Conservation (phyloP, 2,329 filamentous ascomycete genomes). For the Penicillium corylophilum region DNA sequence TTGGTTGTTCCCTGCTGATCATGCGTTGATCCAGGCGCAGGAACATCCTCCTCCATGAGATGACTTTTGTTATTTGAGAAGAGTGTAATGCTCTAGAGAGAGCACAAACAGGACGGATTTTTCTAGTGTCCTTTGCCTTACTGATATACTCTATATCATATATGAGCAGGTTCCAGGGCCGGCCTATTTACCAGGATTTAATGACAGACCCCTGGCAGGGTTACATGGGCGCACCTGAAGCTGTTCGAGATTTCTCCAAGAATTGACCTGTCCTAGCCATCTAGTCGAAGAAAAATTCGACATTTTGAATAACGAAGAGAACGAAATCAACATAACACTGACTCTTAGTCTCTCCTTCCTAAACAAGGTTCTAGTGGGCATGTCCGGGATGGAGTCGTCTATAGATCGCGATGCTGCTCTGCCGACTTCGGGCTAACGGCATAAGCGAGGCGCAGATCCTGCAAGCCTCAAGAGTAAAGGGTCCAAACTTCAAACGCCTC, state of each 20-base stretch:
- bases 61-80: not conserved
- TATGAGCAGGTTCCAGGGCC: not conserved
- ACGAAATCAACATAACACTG: not conserved
- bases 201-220: not conserved
- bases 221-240: not conserved
- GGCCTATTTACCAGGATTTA: not conserved
- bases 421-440: not conserved
- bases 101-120: not conserved
- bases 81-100: not conserved
- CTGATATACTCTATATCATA: not conserved
- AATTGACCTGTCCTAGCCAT: not conserved
- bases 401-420: not conserved
- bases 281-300: not conserved
- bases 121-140: not conserved
- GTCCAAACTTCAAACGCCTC: not conserved
- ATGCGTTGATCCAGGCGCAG: not conserved
- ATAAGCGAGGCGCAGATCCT: not conserved
- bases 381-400: not conserved
- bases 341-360: not conserved
- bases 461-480: not conserved
- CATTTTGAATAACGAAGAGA: not conserved
- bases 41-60: not conserved
- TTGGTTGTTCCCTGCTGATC: not conserved
- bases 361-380: not conserved
- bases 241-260: not conserved